Evolutionary conservation across 1,139 yeast species (phyloP).

Genomic region (Kodamaea sp.): DNA sequence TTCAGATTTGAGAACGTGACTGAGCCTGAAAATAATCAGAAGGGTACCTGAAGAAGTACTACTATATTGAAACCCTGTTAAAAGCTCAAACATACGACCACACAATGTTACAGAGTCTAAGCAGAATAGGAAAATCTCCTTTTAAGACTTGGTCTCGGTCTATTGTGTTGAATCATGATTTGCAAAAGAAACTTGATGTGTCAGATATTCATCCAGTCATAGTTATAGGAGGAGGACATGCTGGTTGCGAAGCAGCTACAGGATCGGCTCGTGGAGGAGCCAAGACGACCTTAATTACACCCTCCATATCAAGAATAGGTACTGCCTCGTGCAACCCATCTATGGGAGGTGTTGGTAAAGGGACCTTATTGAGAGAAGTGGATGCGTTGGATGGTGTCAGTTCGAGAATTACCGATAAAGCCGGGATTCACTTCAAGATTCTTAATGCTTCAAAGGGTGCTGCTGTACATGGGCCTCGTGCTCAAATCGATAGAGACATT

Average conservation of each 20-base stretch:
- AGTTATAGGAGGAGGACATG: conserved; percentile 98
- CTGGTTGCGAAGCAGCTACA: conserved; percentile 97
- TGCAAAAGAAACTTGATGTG: conserved; percentile 8
- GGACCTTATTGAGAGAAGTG: conserved; percentile 85
- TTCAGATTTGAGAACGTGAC: no score
- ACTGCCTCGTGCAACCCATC: conserved; percentile 97
- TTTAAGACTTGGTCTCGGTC: conserved; percentile 6
- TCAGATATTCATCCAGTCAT: conserved; percentile 56
- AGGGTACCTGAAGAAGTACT: not conserved
- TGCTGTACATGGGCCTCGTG: conserved; percentile 98
- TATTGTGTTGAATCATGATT: conserved; percentile 13
- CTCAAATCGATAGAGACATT: conserved; percentile 86
- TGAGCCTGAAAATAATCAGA: no score
- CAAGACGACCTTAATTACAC: conserved; percentile 74
- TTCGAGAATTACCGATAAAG: conserved; percentile 78
- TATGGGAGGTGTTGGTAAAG: conserved; percentile 98
- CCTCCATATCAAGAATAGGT: conserved; percentile 73
- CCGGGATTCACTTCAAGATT: conserved; percentile 91
- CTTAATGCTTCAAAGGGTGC: conserved; percentile 89
- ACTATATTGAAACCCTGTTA: no score
- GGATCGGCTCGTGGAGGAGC: conserved; percentile 88
- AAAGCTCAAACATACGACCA: no score
- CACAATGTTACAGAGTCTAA: no score
- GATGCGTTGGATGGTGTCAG: conserved; percentile 97
- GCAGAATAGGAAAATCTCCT: no score